Conservation (phyloP, 192 early-diverging fungal genomes). For the Umbelopsis vinacea region DNA sequence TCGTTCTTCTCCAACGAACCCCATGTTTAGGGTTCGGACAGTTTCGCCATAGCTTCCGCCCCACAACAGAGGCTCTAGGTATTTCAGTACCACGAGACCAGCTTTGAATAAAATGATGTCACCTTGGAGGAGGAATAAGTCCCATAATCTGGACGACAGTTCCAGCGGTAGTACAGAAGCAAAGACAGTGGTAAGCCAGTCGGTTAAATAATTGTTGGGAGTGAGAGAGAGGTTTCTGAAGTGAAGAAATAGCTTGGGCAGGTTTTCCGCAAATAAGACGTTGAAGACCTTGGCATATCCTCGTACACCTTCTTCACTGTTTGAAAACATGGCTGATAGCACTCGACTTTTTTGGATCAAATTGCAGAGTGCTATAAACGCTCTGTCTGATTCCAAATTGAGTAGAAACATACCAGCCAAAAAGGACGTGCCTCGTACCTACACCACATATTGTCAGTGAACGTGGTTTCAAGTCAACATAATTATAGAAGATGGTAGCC, state of each 20-base stretch:
- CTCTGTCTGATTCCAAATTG: conserved; percentile 39
- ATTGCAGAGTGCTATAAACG: conserved; percentile 39
- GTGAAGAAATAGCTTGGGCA: conserved; percentile 48
- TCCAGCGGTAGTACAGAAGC: conserved; percentile 44
- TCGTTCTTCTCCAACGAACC: conserved; percentile 45
- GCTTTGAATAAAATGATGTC: conserved; percentile 45
- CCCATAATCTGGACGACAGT: conserved; percentile 44
- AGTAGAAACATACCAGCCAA: conserved; percentile 47
- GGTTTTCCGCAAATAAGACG: conserved; percentile 44
- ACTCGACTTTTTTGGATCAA: conserved; percentile 36
- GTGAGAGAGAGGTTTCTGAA: conserved; percentile 43
- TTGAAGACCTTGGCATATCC: conserved; percentile 46
- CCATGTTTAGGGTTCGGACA: conserved; percentile 37
- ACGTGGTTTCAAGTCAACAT: background rate
- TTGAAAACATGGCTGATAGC: conserved; percentile 37
- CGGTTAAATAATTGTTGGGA: conserved; percentile 43
- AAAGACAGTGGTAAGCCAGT: conserved; percentile 51
- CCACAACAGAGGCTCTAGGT: conserved; percentile 46
- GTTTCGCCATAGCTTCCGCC: conserved; percentile 45
- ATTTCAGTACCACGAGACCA: conserved; percentile 40
- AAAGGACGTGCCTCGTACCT: conserved; percentile 43
- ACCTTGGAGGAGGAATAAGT: conserved; percentile 45
- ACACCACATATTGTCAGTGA: background rate
- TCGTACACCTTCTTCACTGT: conserved; percentile 39
- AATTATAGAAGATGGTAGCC: background rate